phyloP scores from a whole-genome alignment of 1,284 basidiomycete genomes.

The Pseudozyma hubeiensis region DNA sequence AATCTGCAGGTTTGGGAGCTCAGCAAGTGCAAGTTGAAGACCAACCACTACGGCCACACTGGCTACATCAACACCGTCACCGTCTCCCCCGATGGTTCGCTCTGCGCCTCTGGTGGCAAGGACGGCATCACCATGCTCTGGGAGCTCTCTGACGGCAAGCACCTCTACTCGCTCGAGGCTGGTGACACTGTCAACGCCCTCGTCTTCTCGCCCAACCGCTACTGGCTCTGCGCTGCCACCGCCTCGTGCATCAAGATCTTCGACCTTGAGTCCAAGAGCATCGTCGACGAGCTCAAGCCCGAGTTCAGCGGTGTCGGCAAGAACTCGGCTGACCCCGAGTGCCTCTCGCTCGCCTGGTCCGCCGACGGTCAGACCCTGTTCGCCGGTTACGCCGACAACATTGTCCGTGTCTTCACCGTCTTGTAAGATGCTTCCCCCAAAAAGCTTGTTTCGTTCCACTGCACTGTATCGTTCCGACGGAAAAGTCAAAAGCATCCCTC shows the following conservation, averaged over 20 bases:
- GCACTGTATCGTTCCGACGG: conserved; percentile 3
- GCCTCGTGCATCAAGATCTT: conserved; percentile 92
- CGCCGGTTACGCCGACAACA: conserved; percentile 73
- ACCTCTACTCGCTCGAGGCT: conserved; percentile 99
- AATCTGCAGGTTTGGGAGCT: conserved; percentile 93
- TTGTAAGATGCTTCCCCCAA: conserved; percentile 43
- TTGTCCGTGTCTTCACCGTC: conserved; percentile 70
- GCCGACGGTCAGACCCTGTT: conserved; percentile 97
- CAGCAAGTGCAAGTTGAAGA: conserved; percentile 99
- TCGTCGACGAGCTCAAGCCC: conserved; percentile 95
- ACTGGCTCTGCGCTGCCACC: conserved; percentile 99
- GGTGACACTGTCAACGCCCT: conserved; percentile 99
- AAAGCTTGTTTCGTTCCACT: background rate
- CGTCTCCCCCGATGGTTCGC: conserved; percentile 97
- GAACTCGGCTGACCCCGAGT: conserved; percentile 88
- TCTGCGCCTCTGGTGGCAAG: conserved; percentile 98
- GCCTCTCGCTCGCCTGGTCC: conserved; percentile 98
- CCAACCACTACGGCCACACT: conserved; percentile 99
- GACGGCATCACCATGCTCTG: conserved; percentile 99
- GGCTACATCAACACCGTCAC: conserved; percentile 99
- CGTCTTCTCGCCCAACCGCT: conserved; percentile 90
- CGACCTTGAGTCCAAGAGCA: conserved; percentile 77
- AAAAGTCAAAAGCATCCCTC: background rate
- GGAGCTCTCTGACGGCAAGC: conserved; percentile 99
- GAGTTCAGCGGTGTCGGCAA: conserved; percentile 73